Evolutionary conservation across 1,284 basidiomycete genomes (phyloP).

Genomic region (Jaminaea rosea): DNA sequence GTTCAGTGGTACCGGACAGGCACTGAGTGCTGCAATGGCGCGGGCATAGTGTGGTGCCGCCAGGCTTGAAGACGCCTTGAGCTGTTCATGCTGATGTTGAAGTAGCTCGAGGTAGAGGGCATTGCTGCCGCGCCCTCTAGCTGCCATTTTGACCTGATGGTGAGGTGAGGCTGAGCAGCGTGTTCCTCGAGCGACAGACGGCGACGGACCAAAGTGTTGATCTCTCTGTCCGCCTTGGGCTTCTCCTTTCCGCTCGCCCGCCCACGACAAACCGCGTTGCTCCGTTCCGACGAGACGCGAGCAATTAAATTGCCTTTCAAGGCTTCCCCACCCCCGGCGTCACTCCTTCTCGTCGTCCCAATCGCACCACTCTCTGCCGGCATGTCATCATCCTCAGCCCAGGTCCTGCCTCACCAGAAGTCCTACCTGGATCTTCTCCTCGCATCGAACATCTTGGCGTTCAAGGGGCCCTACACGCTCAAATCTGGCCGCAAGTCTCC

Average conservation of each 20-base stretch:
- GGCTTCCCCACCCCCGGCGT: too few species aligned
- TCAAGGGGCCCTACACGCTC: conserved; percentile 44
- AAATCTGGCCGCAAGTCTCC: conserved; percentile 90
- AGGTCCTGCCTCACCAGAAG: conserved; percentile 34
- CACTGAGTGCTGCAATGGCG: background rate
- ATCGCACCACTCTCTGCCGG: background rate
- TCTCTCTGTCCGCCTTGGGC: too few species aligned
- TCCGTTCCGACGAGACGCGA: too few species aligned
- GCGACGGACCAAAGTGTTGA: too few species aligned
- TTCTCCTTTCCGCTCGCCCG: too few species aligned
- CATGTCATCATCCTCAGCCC: conserved; percentile 5
- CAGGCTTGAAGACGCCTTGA: background rate
- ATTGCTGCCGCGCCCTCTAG: too few species aligned
- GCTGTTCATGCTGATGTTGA: background rate
- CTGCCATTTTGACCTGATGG: too few species aligned
- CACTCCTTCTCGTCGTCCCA: too few species aligned
- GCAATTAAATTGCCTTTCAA: too few species aligned
- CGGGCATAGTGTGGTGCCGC: background rate
- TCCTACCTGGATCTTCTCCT: conserved; percentile 41
- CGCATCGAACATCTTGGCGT: conserved; percentile 34
- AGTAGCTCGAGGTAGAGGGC: background rate
- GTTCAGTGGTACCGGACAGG: background rate
- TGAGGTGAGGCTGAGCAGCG: too few species aligned
- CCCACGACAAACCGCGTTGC: too few species aligned
- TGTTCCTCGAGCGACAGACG: too few species aligned